Evolutionary conservation across 1,284 basidiomycete species (phyloP), one percentile per base, ranked within the genome.

Genomic region (Pisolithus thermaeus): DNA sequence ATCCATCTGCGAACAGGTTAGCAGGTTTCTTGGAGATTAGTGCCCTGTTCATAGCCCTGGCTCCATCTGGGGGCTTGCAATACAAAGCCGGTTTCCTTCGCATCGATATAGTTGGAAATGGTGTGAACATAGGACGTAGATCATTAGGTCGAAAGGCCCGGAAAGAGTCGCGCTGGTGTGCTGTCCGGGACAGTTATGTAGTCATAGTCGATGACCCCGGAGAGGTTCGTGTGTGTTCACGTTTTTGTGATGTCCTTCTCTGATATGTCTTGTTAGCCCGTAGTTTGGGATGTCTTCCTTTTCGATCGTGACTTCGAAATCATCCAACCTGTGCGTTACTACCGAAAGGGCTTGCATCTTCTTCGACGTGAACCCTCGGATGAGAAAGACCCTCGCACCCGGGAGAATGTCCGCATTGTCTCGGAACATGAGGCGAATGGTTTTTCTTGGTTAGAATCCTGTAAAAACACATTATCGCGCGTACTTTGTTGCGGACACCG

Each of bases 11-110:
- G 1, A 99, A 98, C 62, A 84, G 95, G 23, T 72, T 99, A 0
- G 88, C 90, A 54, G 86, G 86, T n/a, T 99, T 99, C 71, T 81
- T 99, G 51, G 97, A 99, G 69, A 80, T 99, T 45, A 95, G 92
- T 45, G 87, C 94, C 0, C 73, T 99, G 27, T 95, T 90, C 2
- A 83, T 98, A 50, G 71, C 83, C 6, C 79, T 96, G 7, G 92
- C 94, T 0, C 87, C 84, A 37, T 83, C 86, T 5, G 92, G 92
- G 7, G 94, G 95, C 3, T 67, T 75, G 7, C 90, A 92, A 61
- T 85, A 89, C 59, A 99, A 99, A 70, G 95, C 92, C 8, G 96
- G 97, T 0, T 91, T 85, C 63, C 73, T 99, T 30, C 71, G 73
- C 54, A 75, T 88, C 12, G 77, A 83, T 52, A 64, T 75, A 1